Evolutionary conservation across 192 early-diverging fungal species (phyloP), one percentile per base, ranked within the genome.

Genomic region (Coemansia sp.): DNA sequence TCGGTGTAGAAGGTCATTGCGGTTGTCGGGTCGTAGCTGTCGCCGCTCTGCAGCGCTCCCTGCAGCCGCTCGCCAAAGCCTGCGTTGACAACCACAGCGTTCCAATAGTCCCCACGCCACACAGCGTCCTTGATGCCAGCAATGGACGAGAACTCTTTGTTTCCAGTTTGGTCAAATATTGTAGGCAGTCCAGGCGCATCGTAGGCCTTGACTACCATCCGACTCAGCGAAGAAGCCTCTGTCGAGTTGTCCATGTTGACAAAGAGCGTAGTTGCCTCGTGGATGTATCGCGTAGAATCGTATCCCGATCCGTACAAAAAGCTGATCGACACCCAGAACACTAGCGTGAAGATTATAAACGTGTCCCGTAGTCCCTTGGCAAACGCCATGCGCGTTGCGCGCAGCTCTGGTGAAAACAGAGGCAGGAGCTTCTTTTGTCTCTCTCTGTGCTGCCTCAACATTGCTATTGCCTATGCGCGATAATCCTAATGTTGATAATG

Each of bases 241-340:
- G 56, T 39, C 8, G 74, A 74, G 37, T 70, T 18, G 63, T 82
- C 79, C 64, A 82, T 70, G 62, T 76, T 72, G 64, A 64, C 64
- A 42, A 75, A 74, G 12, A 74, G 53, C 38, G 70, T 59, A 15
- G 52, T 62, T 0, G 71, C 74, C 16, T 70, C 74, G 40, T 82
- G 72, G 68, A 82, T 82, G 53, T 82, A 71, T 9, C 79, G 74
- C 49, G 71, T 58, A 6, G 74, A 67, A 59, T 82, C 74, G 65
- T 82, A 82, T 19, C 79, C 79, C 11, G 79, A 71, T 23, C 79
- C 79, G 43, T 72, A 82, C 6, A 82, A 52, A 52, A 76, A 82
- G 54, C 67, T 56, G 26, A 82, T 76, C 19, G 74, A 73, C n/a
- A 82, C 57, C 79, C 79, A 82, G 52, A 68, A 82, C 19, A 82